Conservation (phyloP, 495 filamentous ascomycete genomes). For the Massariosphaeria phaeospora region DNA sequence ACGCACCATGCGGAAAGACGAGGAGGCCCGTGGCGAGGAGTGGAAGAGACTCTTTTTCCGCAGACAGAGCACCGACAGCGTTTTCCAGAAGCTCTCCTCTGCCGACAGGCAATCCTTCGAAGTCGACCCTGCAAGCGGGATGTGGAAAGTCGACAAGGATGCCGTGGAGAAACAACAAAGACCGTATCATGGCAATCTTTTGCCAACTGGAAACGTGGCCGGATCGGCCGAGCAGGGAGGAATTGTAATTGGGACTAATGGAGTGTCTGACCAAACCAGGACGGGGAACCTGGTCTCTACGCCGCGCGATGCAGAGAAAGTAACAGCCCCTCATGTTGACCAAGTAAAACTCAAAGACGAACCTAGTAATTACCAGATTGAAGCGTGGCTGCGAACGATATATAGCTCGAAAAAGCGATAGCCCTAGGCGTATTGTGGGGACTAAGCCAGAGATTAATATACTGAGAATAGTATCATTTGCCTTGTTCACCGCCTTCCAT, state of each 20-base stretch:
- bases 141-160: conserved; percentile 21
- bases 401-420: conserved; percentile 9
- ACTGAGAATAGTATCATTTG: no score
- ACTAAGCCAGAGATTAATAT: no score
- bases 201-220: neutral
- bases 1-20: conserved; percentile 18
- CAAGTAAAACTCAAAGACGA: no score
- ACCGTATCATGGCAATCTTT: conserved; percentile 15
- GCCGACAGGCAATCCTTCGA: neutral
- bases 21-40: neutral
- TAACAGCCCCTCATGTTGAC: no score
- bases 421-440: neutral
- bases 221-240: neutral
- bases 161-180: neutral
- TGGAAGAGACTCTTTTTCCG: conserved; percentile 22
- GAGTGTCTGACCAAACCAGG: neutral
- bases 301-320: no score
- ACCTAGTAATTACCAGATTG: conserved; percentile 10
- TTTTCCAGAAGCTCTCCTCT: conserved; percentile 15
- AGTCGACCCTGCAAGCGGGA: conserved; percentile 5
- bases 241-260: neutral
- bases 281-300: no score
- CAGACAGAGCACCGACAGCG: neutral
- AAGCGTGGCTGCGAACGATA: conserved; percentile 14
- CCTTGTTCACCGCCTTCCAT: no score